These are phyloP conservation scores for Fraxinus dipetala DNA, from an alignment of 305 asterid species.

Conservation along the genomic window DNA sequence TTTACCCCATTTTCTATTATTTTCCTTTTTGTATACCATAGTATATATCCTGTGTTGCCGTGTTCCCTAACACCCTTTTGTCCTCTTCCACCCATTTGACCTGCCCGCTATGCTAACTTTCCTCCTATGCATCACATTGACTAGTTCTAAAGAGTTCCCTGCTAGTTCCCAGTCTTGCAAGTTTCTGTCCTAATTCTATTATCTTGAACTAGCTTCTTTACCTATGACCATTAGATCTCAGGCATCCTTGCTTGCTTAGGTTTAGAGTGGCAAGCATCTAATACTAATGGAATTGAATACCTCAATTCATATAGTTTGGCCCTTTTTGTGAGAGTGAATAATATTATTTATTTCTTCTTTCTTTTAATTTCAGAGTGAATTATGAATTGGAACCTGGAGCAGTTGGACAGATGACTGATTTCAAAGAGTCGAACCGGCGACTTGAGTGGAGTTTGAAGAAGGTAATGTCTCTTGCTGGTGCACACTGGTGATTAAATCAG, in stretches of 20 bases:
- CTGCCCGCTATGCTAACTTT: background rate
- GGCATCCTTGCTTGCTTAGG: background rate
- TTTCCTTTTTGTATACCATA: background rate
- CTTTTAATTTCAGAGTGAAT: conserved; percentile 58
- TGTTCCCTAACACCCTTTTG: background rate
- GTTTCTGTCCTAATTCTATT: background rate
- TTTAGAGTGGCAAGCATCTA: background rate
- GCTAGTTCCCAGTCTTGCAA: background rate
- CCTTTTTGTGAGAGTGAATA: conserved; percentile 9
- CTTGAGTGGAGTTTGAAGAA: conserved; percentile 94
- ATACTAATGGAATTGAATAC: background rate
- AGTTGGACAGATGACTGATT: conserved; percentile 88
- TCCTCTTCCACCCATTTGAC: background rate
- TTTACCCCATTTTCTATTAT: background rate
- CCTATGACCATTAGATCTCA: background rate
- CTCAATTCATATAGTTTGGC: background rate
- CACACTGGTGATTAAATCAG: conserved; percentile 6
- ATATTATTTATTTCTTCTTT: background rate
- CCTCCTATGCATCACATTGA: background rate
- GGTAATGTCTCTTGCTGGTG: conserved; percentile 44
- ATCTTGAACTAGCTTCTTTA: background rate
- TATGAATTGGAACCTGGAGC: conserved; percentile 90
- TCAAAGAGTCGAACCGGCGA: conserved; percentile 77
- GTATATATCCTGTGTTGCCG: background rate
- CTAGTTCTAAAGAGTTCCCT: background rate